Evolutionary conservation across 176 grass and related monocot genomes (phyloP).

Genomic region (Oryza rufipogon): DNA sequence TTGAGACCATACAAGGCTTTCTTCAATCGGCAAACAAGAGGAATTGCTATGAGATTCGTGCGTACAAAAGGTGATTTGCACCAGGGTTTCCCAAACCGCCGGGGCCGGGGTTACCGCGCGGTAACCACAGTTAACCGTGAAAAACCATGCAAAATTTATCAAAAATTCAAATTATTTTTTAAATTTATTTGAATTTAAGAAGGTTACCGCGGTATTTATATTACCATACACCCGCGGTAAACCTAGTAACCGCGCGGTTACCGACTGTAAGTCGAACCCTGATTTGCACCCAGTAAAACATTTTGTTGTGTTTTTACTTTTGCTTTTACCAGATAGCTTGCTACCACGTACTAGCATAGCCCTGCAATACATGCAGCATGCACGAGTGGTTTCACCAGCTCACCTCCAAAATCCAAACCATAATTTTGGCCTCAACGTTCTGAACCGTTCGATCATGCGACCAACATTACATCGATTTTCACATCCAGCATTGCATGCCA

Average conservation of each 20-base stretch:
- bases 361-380: background rate
- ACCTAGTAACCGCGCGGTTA: too few relatives aligned
- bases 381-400: background rate
- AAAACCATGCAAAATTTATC: too few relatives aligned
- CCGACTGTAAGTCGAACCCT: too few relatives aligned
- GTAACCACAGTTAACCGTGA: too few relatives aligned
- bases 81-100: too few relatives aligned
- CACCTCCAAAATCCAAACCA: background rate
- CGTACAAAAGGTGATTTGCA: background rate
- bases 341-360: constrained; percentile 9
- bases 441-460: background rate
- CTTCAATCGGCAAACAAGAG: too few relatives aligned
- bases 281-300: background rate
- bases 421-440: background rate
- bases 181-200: too few relatives aligned
- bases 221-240: too few relatives aligned
- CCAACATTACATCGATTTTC: background rate
- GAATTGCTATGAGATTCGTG: background rate
- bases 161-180: too few relatives aligned
- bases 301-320: background rate
- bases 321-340: constrained; percentile 6
- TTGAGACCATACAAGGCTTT: too few relatives aligned
- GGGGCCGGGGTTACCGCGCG: too few relatives aligned
- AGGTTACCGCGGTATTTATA: too few relatives aligned
- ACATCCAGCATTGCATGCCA: background rate